Evolutionary conservation across 768 basidiomycete species (phyloP).

Genomic region (Trametopsis cervina): DNA sequence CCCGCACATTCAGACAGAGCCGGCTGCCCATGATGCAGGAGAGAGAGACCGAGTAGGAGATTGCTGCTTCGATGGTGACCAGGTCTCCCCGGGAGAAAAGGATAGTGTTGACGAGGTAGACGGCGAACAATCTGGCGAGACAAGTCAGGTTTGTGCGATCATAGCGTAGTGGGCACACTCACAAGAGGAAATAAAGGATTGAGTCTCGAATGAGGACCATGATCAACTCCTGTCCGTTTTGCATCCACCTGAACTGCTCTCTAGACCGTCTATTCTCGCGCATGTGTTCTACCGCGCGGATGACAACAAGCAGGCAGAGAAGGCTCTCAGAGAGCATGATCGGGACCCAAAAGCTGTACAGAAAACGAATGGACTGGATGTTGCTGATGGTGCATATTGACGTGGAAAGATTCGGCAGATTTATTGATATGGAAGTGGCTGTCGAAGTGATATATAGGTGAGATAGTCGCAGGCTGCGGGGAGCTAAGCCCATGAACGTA

Average conservation of each 20-base stretch:
- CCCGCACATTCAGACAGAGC: constrained; percentile 48
- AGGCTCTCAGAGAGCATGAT: constrained; percentile 47
- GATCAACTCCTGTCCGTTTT: constrained; percentile 38
- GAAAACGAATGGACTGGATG: constrained; percentile 28
- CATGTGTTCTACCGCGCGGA: constrained; percentile 31
- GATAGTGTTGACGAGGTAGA: constrained; percentile 41
- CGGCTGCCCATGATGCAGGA: constrained; percentile 53
- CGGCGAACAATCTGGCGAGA: constrained; percentile 42
- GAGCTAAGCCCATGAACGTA: constrained; percentile 17
- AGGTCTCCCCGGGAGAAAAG: constrained; percentile 22
- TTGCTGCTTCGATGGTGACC: constrained; percentile 38
- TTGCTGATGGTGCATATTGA: constrained; percentile 18
- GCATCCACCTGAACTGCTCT: constrained; percentile 24
- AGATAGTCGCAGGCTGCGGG: not conserved
- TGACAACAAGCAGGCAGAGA: constrained; percentile 44
- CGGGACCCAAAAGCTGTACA: constrained; percentile 58
- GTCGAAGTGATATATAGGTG: not conserved
- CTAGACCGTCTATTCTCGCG: constrained; percentile 29
- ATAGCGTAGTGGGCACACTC: constrained; percentile 19
- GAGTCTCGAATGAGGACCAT: constrained; percentile 49
- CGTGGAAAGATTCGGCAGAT: not conserved
- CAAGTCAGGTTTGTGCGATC: too few relatives aligned
- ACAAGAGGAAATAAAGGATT: constrained; percentile 51
- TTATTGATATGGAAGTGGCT: constrained; percentile 9
- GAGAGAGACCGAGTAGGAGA: constrained; percentile 52